Base-by-base conservation (phyloP, 257 asterid genomes). In the Solanum verrucosum region DNA sequence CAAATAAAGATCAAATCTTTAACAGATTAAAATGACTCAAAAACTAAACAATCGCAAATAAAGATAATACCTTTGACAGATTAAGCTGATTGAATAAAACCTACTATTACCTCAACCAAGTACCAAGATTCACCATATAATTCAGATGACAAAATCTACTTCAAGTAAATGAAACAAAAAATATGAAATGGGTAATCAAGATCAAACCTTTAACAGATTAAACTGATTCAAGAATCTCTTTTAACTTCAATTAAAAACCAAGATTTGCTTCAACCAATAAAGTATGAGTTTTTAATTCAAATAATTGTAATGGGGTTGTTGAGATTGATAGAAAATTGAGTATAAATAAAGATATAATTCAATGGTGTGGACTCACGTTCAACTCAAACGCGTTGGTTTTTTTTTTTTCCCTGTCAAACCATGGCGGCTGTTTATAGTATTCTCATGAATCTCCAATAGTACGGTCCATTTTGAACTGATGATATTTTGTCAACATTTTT, bases 191-290 rank as follows among this genome's bases (percentile, higher is more conserved):
- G 84, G 34, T 40, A 14, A 27, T 79, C 37, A 44, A 44, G 65
- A 79, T 44, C 65, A 79, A 79, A 79, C 84, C 84, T 42, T 79
- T 18, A 79, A 27, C 8, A 79, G 84, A 79, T 27, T 14, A 79
- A 27, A 79, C 67, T 79, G 27, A 5, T 29, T 79, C 67, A 79
- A 44, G 40, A 79, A 79, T 29, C 23, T 9, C 42, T 25, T 25
- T 16, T 4, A 56, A 91, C 91, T 93, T 88, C 83, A 13, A 74
- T 63, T 46, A 44, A 84, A 49, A 67, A 79, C 5, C 7, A 42
- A 59, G 10, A 87, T 40, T 21, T 82, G 37, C 67, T 87, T 65
- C 87, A 40, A 68, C 35, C 46, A 31, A 74, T 9, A 4, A 14
- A 44, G 27, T 42, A 16, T 16, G 85, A 44, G 65, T 44, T 44